Conservation (phyloP, 345 rosid genomes). For the thale cress (Arabidopsis thaliana) region TAIR10.1 NC_003070.9:23567501-23568000, state of each 20-base stretch:
- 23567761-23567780: background rate
- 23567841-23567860: background rate
- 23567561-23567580: conserved; percentile 19
- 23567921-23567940: background rate
- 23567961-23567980: background rate
- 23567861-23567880: background rate
- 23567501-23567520: conserved; percentile 32
- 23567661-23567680: conserved; percentile 7
- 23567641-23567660: background rate
- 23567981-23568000: background rate
- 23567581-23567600: conserved; percentile 7
- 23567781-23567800: background rate
- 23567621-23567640: background rate
- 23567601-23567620: background rate
- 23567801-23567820: background rate
- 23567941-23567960: background rate
- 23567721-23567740: background rate
- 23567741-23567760: background rate
- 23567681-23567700: conserved; percentile 5
- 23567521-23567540: conserved; percentile 25
- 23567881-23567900: background rate
- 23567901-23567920: background rate
- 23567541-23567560: background rate
- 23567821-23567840: no score
- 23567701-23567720: background rate